phyloP scores from a whole-genome alignment of 164 flowering plant species.

The Vitis rotundifolia region DNA sequence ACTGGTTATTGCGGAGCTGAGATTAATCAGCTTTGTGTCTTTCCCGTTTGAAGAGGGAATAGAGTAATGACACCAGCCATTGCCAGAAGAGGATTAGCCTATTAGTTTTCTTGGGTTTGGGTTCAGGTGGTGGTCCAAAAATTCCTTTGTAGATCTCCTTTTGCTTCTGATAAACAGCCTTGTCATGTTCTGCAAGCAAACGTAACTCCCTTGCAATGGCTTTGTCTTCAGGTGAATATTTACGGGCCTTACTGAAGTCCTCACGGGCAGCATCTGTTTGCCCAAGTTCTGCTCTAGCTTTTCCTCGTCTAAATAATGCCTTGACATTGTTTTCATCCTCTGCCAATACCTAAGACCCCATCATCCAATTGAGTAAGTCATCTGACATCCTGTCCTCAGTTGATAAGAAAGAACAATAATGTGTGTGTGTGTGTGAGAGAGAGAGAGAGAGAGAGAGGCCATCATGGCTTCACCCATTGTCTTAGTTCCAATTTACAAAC shows the following conservation, averaged over 20 bases:
- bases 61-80: slow-evolving; percentile 63
- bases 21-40: slow-evolving; percentile 50
- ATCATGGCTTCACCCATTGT: too few species aligned
- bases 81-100: slow-evolving; percentile 69
- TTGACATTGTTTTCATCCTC: slow-evolving; percentile 91
- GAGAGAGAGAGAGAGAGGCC: too few species aligned
- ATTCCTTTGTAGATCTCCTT: slow-evolving; percentile 90
- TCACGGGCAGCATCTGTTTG: slow-evolving; percentile 92
- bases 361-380: not conserved
- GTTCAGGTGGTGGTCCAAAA: slow-evolving; percentile 81
- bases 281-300: slow-evolving; percentile 96
- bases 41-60: slow-evolving; percentile 49
- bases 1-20: not conserved
- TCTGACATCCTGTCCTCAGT: too few species aligned
- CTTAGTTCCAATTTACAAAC: too few species aligned
- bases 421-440: too few species aligned
- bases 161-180: slow-evolving; percentile 84
- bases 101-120: slow-evolving; percentile 51
- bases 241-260: slow-evolving; percentile 81
- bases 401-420: too few species aligned
- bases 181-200: slow-evolving; percentile 78
- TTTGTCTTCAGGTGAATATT: slow-evolving; percentile 83
- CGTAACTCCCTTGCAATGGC: slow-evolving; percentile 72
- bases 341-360: slow-evolving; percentile 58
- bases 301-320: slow-evolving; percentile 92